phyloP scores from a whole-genome alignment of 371 early-diverging fungal genomes.

The Batrachochytrium dendrobatidis region DNA sequence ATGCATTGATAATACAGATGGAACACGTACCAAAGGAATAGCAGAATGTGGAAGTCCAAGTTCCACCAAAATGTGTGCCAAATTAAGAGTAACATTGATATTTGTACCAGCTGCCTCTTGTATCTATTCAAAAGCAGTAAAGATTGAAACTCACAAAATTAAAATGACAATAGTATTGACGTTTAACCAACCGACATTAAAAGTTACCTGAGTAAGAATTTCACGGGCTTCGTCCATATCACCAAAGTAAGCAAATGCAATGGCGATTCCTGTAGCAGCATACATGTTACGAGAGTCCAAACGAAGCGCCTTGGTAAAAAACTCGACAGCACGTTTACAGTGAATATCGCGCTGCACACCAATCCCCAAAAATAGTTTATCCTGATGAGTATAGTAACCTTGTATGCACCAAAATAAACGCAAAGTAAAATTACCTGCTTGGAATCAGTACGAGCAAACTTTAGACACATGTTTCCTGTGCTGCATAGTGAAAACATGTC shows the following conservation, averaged over 20 bases:
- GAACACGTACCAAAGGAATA: slow-evolving; percentile 38
- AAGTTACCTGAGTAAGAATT: slow-evolving; percentile 65
- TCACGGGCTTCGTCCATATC: slow-evolving; percentile 60
- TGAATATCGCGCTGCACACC: slow-evolving; percentile 29
- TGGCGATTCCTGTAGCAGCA: slow-evolving; percentile 39
- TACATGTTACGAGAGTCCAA: slow-evolving; percentile 58
- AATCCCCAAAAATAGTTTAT: too few species aligned
- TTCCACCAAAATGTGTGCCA: slow-evolving; percentile 72
- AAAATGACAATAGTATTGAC: too few species aligned
- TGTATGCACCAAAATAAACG: background rate
- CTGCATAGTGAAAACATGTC: slow-evolving; percentile 73
- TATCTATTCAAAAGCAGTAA: slow-evolving; percentile 7
- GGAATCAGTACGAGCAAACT: slow-evolving; percentile 30
- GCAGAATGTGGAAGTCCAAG: slow-evolving; percentile 65
- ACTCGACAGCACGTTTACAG: slow-evolving; percentile 69
- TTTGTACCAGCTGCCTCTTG: slow-evolving; percentile 48
- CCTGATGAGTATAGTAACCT: background rate
- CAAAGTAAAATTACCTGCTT: slow-evolving; percentile 12
- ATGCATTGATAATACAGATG: background rate
- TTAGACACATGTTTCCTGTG: slow-evolving; percentile 74
- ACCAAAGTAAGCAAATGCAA: slow-evolving; percentile 69
- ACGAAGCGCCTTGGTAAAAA: slow-evolving; percentile 70
- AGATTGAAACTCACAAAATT: background rate
- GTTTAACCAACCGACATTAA: background rate
- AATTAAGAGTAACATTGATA: slow-evolving; percentile 60